Evolutionary conservation across 2,329 filamentous ascomycete genomes (phyloP).

Genomic region (Cercospora nicotianae): DNA sequence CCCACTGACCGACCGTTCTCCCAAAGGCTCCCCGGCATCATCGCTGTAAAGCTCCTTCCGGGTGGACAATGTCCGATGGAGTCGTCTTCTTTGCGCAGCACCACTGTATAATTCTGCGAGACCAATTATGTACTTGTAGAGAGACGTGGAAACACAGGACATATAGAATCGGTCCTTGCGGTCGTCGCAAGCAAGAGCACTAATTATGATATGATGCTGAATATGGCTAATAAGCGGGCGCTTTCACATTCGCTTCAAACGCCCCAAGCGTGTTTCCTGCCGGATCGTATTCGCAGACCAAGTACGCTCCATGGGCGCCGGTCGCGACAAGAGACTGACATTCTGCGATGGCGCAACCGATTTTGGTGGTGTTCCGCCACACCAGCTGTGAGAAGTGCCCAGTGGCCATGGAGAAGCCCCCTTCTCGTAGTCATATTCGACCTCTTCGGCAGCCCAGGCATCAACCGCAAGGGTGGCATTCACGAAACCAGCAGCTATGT

Average conservation of each 20-base stretch:
- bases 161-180: background rate
- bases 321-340: background rate
- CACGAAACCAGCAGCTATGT: background rate
- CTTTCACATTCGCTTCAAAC: background rate
- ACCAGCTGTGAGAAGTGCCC: background rate
- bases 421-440: background rate
- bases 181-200: background rate
- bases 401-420: background rate
- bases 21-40: no score
- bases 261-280: background rate
- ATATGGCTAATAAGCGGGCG: background rate
- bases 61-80: background rate
- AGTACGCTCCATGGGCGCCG: background rate
- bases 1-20: no score
- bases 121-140: background rate
- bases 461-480: background rate
- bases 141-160: background rate
- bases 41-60: no score
- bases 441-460: background rate
- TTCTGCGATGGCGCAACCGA: background rate
- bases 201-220: background rate
- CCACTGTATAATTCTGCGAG: background rate
- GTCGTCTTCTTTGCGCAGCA: background rate
- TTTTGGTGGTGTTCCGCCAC: background rate
- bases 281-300: background rate